Evolutionary conservation across 2,329 filamentous ascomycete species (phyloP), one percentile per base, ranked within the genome.

Genomic region (Tothia fuscella): DNA sequence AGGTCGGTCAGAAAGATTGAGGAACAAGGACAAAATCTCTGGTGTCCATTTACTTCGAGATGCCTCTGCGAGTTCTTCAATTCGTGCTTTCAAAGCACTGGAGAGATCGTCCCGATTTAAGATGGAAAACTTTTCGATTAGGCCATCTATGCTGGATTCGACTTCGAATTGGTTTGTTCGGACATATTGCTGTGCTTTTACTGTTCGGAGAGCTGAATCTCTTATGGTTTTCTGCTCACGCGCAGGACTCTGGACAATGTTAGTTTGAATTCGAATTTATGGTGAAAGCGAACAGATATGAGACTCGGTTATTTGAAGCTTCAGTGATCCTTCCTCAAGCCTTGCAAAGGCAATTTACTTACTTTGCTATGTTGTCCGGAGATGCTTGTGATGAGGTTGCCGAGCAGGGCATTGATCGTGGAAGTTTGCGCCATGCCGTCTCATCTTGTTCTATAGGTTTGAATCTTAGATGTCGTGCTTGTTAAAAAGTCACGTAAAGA

Each of bases 91-190:
- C 26, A 87, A 63, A 5, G 77, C 78, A 55, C 88, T 78, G 10
- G 86, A 85, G 20, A 95, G 65, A 29, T 76, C 76, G 51, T 95
- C 88, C 47, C 83, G 77, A 53, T 82, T 80, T 36, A 85, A 71
- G 41, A 96, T 71, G 24, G 78, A 74, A 51, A 95, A 91, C 51
- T 89, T 87, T 63, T 96, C 91, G 50, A 88, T 80, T 3, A 95
- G 67, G 1, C 67, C 67, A 17, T 57, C 51, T 14, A 61, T 55
- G 26, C 50, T 58, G 3, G 58, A 49, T 31, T 57, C 55, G 22
- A 70, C 57, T n/a, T 65, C 63, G 51, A 70, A 70, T 40, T 68
- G 67, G 46, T 68, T 69, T 1, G 62, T 65, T 25, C 66, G 61
- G 35, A 55, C 58, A 55, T 63, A 62, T 32, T 62, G 60, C 28